These are phyloP conservation scores for Aspergillus bridgeri DNA, from an alignment of 495 filamentous ascomycete genomes.

Conservation along the genomic window DNA sequence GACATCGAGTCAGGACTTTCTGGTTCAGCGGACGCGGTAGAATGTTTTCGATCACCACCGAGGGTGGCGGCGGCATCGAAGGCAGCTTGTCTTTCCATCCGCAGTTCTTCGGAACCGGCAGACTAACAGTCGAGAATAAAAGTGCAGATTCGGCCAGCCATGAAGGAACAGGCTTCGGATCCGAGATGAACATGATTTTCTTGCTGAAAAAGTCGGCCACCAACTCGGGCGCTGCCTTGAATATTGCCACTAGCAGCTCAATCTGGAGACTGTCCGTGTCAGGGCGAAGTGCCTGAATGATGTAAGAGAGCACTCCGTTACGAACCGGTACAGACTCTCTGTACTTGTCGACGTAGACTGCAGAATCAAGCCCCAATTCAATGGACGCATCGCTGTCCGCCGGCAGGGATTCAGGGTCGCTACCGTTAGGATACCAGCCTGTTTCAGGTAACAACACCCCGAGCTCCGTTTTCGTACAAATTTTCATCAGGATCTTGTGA, in stretches of 20 bases:
- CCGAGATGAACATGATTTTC: conserved; percentile 77
- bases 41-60: conserved; percentile 76
- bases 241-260: conserved; percentile 75
- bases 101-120: conserved; percentile 68
- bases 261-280: conserved; percentile 77
- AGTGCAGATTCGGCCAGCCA: conserved; percentile 94
- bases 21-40: conserved; percentile 79
- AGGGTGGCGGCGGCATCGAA: conserved; percentile 66
- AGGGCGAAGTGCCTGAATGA: conserved; percentile 76
- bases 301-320: conserved; percentile 69
- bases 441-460: conserved; percentile 66
- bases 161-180: conserved; percentile 84
- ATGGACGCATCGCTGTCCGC: conserved; percentile 48
- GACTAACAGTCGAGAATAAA: conserved; percentile 69
- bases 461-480: conserved; percentile 66
- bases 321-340: conserved; percentile 63
- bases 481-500: conserved; percentile 66
- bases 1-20: conserved; percentile 69
- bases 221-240: conserved; percentile 76
- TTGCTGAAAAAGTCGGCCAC: conserved; percentile 79
- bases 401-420: conserved; percentile 49
- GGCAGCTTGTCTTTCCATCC: conserved; percentile 54
- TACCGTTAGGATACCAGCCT: conserved; percentile 71
- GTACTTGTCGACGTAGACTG: conserved; percentile 63
- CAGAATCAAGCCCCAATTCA: conserved; percentile 65